A percentile compares a stretch with the other conserved stretches of the same genome.
Conservation (phyloP, 2,329 filamentous ascomycete species). For the Tolypocladium pustulatum region DNA sequence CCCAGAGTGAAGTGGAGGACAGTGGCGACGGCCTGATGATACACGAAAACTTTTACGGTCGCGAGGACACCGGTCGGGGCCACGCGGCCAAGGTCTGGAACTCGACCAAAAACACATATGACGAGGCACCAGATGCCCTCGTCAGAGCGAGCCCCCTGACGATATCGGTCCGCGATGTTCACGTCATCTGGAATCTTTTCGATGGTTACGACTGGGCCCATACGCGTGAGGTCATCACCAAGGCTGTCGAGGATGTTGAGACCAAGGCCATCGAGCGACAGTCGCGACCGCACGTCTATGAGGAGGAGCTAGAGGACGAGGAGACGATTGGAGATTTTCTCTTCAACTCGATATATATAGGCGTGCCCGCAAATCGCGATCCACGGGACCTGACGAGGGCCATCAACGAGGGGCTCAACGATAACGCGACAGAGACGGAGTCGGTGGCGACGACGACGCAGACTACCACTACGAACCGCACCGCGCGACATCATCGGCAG, state of each 20-base stretch:
- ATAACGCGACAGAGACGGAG: conserved; percentile 78
- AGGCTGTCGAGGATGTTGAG: conserved; percentile 83
- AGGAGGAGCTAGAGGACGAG: conserved; percentile 69
- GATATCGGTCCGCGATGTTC: conserved; percentile 72
- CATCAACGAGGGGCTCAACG: conserved; percentile 83
- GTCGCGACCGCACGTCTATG: conserved; percentile 45
- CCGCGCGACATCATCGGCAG: conserved; percentile 25
- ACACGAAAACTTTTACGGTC: conserved; percentile 67
- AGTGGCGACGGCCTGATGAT: conserved; percentile 58
- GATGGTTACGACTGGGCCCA: conserved; percentile 95
- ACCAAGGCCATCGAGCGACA: conserved; percentile 67
- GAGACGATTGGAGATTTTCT: conserved; percentile 87
- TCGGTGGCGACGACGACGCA: conserved; percentile 71
- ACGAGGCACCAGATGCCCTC: conserved; percentile 50
- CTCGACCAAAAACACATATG: conserved; percentile 65
- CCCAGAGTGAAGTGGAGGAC: conserved; percentile 20
- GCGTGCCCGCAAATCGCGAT: conserved; percentile 76
- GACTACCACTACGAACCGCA: conserved; percentile 45
- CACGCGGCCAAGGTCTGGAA: conserved; percentile 70
- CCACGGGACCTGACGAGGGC: conserved; percentile 69
- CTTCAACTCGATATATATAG: conserved; percentile 98
- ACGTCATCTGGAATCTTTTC: conserved; percentile 95
- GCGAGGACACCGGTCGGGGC: conserved; percentile 44
- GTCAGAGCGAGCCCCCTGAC: conserved; percentile 60
- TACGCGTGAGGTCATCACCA: conserved; percentile 76